These are phyloP conservation scores for Rhizophagus sp. DNA, from an alignment of 192 early-diverging fungal genomes.

Conservation along the genomic window DNA sequence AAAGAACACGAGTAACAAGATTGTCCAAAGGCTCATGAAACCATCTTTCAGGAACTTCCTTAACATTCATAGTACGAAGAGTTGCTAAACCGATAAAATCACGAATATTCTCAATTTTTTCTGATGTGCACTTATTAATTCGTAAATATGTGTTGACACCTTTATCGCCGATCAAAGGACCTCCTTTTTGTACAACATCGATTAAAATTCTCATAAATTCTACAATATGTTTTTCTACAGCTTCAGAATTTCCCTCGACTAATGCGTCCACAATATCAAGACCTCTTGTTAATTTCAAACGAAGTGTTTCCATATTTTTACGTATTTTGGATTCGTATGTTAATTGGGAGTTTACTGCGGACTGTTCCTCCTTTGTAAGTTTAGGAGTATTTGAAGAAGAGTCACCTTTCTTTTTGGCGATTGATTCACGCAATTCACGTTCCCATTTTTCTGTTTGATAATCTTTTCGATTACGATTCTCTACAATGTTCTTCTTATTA, in stretches of 20 bases:
- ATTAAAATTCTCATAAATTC: conserved; percentile 58
- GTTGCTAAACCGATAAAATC: conserved; percentile 49
- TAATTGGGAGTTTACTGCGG: conserved; percentile 67
- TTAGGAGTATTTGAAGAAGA: conserved; percentile 41
- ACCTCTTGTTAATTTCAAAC: conserved; percentile 54
- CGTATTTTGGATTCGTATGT: conserved; percentile 76
- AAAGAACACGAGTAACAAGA: conserved; percentile 64
- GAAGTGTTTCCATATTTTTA: conserved; percentile 55
- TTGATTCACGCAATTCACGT: conserved; percentile 68
- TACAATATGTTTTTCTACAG: conserved; percentile 58
- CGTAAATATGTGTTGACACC: conserved; percentile 60
- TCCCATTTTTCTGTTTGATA: conserved; percentile 81
- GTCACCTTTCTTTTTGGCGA: conserved; percentile 67
- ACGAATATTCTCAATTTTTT: conserved; percentile 45
- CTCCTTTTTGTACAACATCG: conserved; percentile 49
- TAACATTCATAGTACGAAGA: conserved; percentile 47
- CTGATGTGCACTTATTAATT: conserved; percentile 46
- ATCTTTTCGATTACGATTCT: conserved; percentile 46
- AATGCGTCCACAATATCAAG: conserved; percentile 69
- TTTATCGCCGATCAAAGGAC: conserved; percentile 58
- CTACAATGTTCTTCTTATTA: conserved; percentile 52
- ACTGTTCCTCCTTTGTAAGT: conserved; percentile 75
- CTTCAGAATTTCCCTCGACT: conserved; percentile 55
- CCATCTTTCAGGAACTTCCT: conserved; percentile 52
- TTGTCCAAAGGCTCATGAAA: conserved; percentile 45